Base-by-base conservation (phyloP, 768 basidiomycete genomes). In the Gymnopilus dilepis region DNA sequence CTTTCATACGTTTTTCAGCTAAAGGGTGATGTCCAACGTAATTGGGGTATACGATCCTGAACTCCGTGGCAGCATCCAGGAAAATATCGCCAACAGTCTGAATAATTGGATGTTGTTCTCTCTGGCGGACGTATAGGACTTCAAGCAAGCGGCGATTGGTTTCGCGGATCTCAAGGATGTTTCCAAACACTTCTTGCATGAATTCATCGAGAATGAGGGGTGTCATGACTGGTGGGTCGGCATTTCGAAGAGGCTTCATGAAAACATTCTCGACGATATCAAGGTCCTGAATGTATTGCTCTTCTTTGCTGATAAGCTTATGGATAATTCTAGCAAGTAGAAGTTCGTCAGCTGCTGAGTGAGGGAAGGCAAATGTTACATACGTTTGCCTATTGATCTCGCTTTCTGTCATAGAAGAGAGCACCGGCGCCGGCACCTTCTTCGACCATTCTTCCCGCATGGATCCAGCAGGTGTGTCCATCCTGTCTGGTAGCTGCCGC, bases 81-180 rank as follows among this genome's bases (percentile, higher is more conserved):
- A 97, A 92, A 40, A 97, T 85, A 70, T 97, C 95, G 0, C 97
- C 96, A 17, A 98, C 91, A 58, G 83, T 84, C 62, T 88, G 85
- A 33, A 98, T 91, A 43, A 97, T 82, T 0, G 91, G 91, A 1
- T 84, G 83, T 65, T 96, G 90, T 72, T 97, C 95, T 66, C 76
- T 89, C 71, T 97, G 94, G 28, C 95, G 85, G 33, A 94, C 89
- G 60, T 90, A 86, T 76, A 98, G 84, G 22, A 88, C 83, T 65
- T 96, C 93, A n/a, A 98, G 79, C 19, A 97, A 78, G 7, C 87
- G 81, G 15, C 86, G 81, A 64, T 92, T 94, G 69, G 91, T 90
- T 69, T 91, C 90, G 12, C 91, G 85, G 6, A 99, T 78, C 62
- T 92, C 92, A 4, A 90, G 80, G 40, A 96, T 88, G 73, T 97